Conservation (phyloP, 139 green algal species). For the Pycnococcus provasolii region DNA sequence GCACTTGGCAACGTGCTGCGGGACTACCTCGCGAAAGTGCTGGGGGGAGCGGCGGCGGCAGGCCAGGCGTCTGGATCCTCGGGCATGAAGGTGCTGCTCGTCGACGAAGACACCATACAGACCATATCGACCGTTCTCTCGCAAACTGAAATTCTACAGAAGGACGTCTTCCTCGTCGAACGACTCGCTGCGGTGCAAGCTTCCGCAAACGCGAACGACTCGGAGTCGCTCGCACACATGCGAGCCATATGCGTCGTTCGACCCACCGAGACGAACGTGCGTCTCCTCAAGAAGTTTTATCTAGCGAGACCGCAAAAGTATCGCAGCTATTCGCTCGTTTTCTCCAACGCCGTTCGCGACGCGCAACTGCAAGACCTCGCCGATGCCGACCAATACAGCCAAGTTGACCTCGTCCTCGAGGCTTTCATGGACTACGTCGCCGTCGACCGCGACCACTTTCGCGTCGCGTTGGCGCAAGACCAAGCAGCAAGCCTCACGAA, state of each 20-base stretch:
- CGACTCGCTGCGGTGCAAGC: conserved; percentile 42
- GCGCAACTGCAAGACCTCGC: conserved; percentile 87
- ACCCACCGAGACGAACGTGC: too few species aligned
- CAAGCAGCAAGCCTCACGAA: too few species aligned
- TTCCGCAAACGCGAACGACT: too few species aligned
- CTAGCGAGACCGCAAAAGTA: too few species aligned
- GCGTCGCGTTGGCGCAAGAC: background rate
- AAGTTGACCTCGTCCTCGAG: conserved; percentile 52
- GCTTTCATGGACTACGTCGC: conserved; percentile 77
- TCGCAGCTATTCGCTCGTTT: conserved; percentile 31
- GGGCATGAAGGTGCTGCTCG: conserved; percentile 84
- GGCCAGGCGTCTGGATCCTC: background rate
- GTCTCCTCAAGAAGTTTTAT: too few species aligned
- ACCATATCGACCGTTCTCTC: conserved; percentile 64
- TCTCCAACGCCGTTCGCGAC: conserved; percentile 78
- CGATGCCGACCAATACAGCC: conserved; percentile 54
- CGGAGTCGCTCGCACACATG: too few species aligned
- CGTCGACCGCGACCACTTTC: conserved; percentile 70
- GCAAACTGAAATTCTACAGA: conserved; percentile 78
- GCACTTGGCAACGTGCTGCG: background rate
- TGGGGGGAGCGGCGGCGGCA: background rate
- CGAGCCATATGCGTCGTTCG: too few species aligned
- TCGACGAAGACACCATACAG: conserved; percentile 80
- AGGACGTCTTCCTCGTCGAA: conserved; percentile 86
- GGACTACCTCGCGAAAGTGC: conserved; percentile 33